These are phyloP conservation scores for Cladosporium sphaerospermum DNA, from an alignment of 2,329 filamentous ascomycete species.

Conservation along the genomic window DNA sequence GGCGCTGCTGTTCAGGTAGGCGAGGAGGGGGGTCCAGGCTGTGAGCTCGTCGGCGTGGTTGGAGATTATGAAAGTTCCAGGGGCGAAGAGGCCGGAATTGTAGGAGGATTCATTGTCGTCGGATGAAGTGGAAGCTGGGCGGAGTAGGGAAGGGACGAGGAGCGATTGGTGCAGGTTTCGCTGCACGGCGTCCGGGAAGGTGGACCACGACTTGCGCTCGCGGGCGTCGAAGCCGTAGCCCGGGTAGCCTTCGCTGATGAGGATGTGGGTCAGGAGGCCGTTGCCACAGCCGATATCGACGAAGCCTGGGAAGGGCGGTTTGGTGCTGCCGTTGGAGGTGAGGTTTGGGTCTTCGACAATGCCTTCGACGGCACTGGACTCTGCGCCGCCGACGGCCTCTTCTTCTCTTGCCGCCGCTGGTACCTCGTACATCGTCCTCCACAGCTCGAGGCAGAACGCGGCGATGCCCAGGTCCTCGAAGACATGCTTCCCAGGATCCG, in stretches of 20 bases:
- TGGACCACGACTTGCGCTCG: conserved; percentile 75
- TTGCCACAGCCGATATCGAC: conserved; percentile 96
- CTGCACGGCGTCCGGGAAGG: conserved; percentile 53
- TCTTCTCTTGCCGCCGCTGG: neutral
- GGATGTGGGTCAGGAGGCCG: conserved; percentile 77
- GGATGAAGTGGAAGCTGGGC: no score
- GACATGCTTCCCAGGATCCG: conserved; percentile 84
- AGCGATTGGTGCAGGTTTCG: conserved; percentile 52
- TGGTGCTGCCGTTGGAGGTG: conserved; percentile 10
- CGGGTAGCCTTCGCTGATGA: conserved; percentile 70
- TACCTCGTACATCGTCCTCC: conserved; percentile 69
- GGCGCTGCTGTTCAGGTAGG: conserved; percentile 64
- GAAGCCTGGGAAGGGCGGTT: conserved; percentile 68
- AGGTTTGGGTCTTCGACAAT: neutral
- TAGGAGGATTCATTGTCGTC: neutral
- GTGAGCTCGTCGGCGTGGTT: conserved; percentile 97
- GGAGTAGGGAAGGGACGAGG: conserved; percentile 51
- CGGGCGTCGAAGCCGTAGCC: conserved; percentile 93
- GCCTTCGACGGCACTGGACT: neutral
- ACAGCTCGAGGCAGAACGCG: conserved; percentile 86
- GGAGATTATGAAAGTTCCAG: conserved; percentile 84
- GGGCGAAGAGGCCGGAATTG: conserved; percentile 59
- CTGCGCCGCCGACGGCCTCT: neutral
- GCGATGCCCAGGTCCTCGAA: conserved; percentile 92
- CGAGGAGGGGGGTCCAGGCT: conserved; percentile 88